Conservation (phyloP, 2,329 filamentous ascomycete genomes). For the Colletotrichum sp. region DNA sequence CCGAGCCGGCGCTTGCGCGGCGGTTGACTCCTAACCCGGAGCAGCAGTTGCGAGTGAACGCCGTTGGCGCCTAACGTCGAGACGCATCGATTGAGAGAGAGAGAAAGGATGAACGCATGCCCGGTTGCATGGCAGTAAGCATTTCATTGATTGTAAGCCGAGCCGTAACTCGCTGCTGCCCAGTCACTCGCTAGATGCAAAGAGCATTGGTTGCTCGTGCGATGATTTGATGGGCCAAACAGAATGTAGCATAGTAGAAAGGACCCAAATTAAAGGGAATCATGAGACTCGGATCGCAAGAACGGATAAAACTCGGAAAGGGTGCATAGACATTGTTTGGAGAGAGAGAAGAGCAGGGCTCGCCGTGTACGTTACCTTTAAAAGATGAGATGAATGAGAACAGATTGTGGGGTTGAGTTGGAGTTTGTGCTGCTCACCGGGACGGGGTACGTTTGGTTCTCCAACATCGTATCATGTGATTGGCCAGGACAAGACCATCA, state of each 20-base stretch:
- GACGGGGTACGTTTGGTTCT: not conserved
- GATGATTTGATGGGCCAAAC: not conserved
- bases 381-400: not conserved
- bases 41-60: constrained; percentile 37
- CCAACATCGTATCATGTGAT: not conserved
- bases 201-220: not conserved
- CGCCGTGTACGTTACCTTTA: not conserved
- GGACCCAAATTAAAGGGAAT: not conserved
- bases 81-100: not conserved
- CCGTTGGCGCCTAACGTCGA: constrained; percentile 25
- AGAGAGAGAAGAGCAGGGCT: not conserved
- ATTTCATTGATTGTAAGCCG: not conserved
- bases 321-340: not conserved
- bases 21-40: constrained; percentile 55
- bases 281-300: not conserved
- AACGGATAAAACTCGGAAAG: not conserved
- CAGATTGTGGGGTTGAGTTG: not conserved
- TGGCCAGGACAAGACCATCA: not conserved
- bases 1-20: constrained; percentile 46
- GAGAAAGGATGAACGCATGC: not conserved
- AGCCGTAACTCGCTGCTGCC: not conserved
- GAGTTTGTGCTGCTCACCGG: not conserved
- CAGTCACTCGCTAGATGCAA: not conserved
- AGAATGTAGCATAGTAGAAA: constrained; percentile 8
- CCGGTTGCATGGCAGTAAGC: not conserved